A percentile compares a stretch with the other conserved stretches of the same genome.
Evolutionary conservation across 352 stramenopile species (phyloP).

Genomic region (Globisporangium sylvaticum): DNA sequence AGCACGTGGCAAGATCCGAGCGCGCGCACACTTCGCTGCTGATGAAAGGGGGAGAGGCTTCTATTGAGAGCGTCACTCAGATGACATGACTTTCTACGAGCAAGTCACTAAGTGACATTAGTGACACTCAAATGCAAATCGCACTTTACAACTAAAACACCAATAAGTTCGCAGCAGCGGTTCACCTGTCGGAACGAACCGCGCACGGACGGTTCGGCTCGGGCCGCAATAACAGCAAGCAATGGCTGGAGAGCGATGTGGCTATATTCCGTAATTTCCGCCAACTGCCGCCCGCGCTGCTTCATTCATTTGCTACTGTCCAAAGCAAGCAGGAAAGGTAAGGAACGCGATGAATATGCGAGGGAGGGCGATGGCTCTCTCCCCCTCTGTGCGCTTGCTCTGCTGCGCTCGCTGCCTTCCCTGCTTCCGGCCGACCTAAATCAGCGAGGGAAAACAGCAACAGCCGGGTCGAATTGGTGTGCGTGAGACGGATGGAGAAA

Average conservation of each 20-base stretch:
- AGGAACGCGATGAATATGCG: constrained; percentile 33
- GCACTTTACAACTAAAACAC: neutral
- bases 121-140: no score
- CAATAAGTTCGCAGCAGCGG: neutral
- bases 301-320: constrained; percentile 80
- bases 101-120: no score
- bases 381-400: neutral
- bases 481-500: neutral
- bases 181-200: neutral
- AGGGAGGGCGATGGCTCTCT: neutral
- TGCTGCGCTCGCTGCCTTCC: neutral
- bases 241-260: constrained; percentile 55
- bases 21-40: no score
- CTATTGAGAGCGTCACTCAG: neutral
- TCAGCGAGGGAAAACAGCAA: neutral
- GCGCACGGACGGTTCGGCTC: constrained; percentile 10
- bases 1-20: constrained; percentile 13
- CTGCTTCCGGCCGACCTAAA: neutral
- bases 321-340: constrained; percentile 81
- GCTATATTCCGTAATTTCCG: constrained; percentile 35
- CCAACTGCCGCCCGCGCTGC: constrained; percentile 17
- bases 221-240: constrained; percentile 22
- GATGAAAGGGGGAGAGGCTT: neutral
- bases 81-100: no score
- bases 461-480: neutral